Evolutionary conservation across 108 stramenopile genomes (phyloP).

Genomic region (Nitzschia sp.): DNA sequence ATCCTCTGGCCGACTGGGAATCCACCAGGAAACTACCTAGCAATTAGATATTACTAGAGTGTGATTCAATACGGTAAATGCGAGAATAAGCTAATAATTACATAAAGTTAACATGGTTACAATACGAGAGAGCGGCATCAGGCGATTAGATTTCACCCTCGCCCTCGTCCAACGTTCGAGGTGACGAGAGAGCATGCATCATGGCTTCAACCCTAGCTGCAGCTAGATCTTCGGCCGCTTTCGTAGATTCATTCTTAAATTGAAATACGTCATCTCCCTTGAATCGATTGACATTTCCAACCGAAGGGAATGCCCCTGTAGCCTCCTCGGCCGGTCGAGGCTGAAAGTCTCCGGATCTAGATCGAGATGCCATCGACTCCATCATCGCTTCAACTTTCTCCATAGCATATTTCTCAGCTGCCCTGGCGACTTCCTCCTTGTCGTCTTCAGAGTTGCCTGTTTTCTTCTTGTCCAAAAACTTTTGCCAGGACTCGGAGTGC

Average conservation of each 20-base stretch:
- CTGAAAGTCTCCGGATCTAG: background rate
- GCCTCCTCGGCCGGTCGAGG: slow-evolving; percentile 23
- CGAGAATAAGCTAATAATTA: too few species aligned
- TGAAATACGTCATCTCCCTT: background rate
- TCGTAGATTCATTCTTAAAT: slow-evolving; percentile 1
- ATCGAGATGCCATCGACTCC: slow-evolving; percentile 35
- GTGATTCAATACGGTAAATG: too few species aligned
- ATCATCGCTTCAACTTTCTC: slow-evolving; percentile 79
- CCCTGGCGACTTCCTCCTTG: slow-evolving; percentile 32
- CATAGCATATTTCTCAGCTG: slow-evolving; percentile 64
- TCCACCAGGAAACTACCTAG: too few species aligned
- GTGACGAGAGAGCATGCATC: slow-evolving; percentile 56
- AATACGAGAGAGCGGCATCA: too few species aligned
- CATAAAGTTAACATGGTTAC: too few species aligned
- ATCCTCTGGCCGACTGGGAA: too few species aligned
- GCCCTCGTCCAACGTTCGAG: slow-evolving; percentile 17
- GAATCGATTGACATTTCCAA: background rate
- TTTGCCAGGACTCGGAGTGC: slow-evolving; percentile 33
- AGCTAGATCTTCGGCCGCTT: slow-evolving; percentile 62
- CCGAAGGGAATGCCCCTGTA: slow-evolving; percentile 40
- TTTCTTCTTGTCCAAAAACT: slow-evolving; percentile 41
- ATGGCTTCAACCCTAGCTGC: slow-evolving; percentile 71
- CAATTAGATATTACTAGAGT: too few species aligned
- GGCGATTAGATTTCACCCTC: slow-evolving; percentile 33
- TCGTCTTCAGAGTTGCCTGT: slow-evolving; percentile 16